Evolutionary conservation across 1,139 yeast species (phyloP), one percentile per base, ranked within the genome.

Genomic region (Candida buenavistaensis): DNA sequence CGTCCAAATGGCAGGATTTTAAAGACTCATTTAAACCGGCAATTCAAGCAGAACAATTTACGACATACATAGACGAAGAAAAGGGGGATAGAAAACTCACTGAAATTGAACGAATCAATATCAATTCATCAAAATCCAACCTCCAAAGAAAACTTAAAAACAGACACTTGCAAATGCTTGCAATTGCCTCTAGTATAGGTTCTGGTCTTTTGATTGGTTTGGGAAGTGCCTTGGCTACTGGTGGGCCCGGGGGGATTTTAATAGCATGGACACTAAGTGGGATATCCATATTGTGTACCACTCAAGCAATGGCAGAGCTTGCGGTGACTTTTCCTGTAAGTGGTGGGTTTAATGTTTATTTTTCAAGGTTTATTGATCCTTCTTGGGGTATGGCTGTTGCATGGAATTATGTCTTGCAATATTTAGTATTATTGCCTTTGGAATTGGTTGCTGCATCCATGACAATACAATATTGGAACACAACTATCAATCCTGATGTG

Each of bases 171-270:
- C 75, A 80, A 47, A 75, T 82, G 82, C 83, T 87, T 46, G 88
- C 95, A 27, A 71, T 87, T 36, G 95, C 94, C 13, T 85, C 94
- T 14, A 82, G 90, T 43, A 82, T 87, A 39, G 95, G 95, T 5
- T 59, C 69, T 3, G 73, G 73, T 13, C 58, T 68, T 30, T 52
- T 58, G 17, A 55, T 59, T 25, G 63, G 62, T 9, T 52, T 57
- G 28, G 64, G 64, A 11, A 45, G 52, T 15, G 70, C 71, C 15
- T 57, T 82, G 31, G 53, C 61, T 26, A 59, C 62, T 23, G 82
- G 83, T 33, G 89, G 90, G 10, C 87, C 89, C 3, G 86, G 80
- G 4, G 82, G 82, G 34, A 64, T 81, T 36, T 52, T 82, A 14
- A 69, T 78, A 35, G 82, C 81, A 6, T 81, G 63, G 62, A 38